phyloP scores from a whole-genome alignment of 805 yeast genomes.

The Kluyveromyces nonfermentans region DNA sequence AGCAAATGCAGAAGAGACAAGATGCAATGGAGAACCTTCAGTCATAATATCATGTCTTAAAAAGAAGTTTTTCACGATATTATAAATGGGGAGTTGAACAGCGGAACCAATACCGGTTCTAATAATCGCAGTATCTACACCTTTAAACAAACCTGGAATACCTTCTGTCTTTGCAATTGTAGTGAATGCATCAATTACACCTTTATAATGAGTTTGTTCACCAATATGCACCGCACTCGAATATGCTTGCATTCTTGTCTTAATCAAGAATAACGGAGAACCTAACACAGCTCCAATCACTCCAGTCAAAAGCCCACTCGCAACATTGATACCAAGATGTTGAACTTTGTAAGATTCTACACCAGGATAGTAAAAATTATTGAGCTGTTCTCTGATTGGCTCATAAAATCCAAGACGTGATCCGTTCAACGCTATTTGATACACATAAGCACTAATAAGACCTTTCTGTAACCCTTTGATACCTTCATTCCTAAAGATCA shows the following conservation, averaged over 20 bases:
- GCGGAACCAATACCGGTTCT: constrained; percentile 95
- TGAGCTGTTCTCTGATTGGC: constrained; percentile 59
- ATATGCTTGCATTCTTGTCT: constrained; percentile 95
- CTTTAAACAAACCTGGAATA: constrained; percentile 74
- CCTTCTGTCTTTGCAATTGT: constrained; percentile 63
- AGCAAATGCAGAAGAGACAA: constrained; percentile 63
- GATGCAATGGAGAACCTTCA: constrained; percentile 63
- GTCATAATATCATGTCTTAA: constrained; percentile 41
- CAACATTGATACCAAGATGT: constrained; percentile 51
- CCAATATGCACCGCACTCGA: constrained; percentile 64
- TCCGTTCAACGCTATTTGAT: constrained; percentile 88
- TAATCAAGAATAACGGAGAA: constrained; percentile 84
- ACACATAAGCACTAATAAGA: constrained; percentile 75
- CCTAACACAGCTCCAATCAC: constrained; percentile 83
- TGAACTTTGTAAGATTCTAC: constrained; percentile 41
- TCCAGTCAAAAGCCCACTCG: constrained; percentile 78
- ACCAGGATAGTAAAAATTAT: constrained; percentile 44
- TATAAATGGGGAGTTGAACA: constrained; percentile 88
- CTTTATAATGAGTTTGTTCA: constrained; percentile 81
- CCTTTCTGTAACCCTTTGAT: constrained; percentile 85
- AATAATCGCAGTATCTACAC: constrained; percentile 88
- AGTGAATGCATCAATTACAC: constrained; percentile 57
- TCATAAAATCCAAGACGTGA: constrained; percentile 92
- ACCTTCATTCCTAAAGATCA: constrained; percentile 76
- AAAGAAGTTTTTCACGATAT: constrained; percentile 58